phyloP scores from a whole-genome alignment of 1,284 basidiomycete species.

The Hypsizygus ulmarius region DNA sequence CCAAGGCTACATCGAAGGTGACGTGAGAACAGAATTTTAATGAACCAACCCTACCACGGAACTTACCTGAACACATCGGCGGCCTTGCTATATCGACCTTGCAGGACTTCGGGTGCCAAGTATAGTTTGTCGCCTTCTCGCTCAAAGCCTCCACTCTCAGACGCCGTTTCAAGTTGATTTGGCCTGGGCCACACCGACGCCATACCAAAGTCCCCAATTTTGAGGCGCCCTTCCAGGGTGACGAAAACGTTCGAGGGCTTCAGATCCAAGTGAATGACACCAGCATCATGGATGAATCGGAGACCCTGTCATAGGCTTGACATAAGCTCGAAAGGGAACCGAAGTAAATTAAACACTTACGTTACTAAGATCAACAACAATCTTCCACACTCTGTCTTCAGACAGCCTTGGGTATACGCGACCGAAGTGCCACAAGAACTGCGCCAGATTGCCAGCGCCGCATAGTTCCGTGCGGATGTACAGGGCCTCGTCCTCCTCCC shows the following conservation, averaged over 20 bases:
- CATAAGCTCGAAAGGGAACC: constrained; percentile 24
- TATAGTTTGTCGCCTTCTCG: constrained; percentile 98
- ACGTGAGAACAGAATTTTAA: constrained; percentile 37
- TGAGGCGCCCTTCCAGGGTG: constrained; percentile 86
- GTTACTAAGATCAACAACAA: constrained; percentile 86
- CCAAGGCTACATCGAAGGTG: constrained; percentile 67
- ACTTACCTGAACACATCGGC: constrained; percentile 95
- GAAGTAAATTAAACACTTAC: constrained; percentile 49
- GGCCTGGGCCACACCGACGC: constrained; percentile 82
- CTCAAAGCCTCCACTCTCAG: constrained; percentile 66
- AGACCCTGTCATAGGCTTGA: constrained; percentile 60
- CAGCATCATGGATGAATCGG: constrained; percentile 84
- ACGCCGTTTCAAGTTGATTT: constrained; percentile 27
- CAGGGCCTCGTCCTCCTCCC: constrained; percentile 92
- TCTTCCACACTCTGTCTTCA: constrained; percentile 96
- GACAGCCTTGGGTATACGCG: constrained; percentile 82
- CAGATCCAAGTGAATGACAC: constrained; percentile 94
- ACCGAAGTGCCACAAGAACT: constrained; percentile 94
- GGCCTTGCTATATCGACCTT: constrained; percentile 88
- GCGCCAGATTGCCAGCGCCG: constrained; percentile 86
- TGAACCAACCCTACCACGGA: constrained; percentile 29
- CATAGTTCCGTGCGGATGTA: constrained; percentile 97
- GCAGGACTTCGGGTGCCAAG: constrained; percentile 96
- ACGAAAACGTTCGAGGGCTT: constrained; percentile 98
- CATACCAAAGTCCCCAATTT: constrained; percentile 99